Conservation (phyloP, 2,329 filamentous ascomycete species). For the Pseudogymnoascus sp. region DNA sequence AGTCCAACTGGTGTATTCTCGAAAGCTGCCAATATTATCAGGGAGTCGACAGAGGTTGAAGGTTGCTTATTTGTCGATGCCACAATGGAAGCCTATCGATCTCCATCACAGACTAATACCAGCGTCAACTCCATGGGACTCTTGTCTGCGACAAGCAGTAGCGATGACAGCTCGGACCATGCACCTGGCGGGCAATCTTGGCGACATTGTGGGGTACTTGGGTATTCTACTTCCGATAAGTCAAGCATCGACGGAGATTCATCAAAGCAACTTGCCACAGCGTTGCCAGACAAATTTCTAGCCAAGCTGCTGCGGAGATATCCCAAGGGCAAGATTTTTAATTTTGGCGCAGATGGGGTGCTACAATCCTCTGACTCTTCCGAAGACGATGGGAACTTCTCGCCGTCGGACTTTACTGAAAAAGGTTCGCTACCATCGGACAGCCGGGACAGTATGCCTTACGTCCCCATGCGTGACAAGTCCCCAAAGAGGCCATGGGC, state of each 20-base stretch:
- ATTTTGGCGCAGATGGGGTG: conserved; percentile 24
- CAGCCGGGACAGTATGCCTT: neutral
- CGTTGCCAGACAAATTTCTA: conserved; percentile 21
- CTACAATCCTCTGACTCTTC: conserved; percentile 22
- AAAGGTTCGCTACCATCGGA: neutral
- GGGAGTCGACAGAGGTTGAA: conserved; percentile 25
- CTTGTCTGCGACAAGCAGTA: conserved; percentile 16
- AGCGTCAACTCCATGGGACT: neutral
- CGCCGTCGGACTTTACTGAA: neutral
- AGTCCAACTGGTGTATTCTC: conserved; percentile 21
- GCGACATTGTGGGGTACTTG: conserved; percentile 16
- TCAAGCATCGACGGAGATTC: conserved; percentile 22
- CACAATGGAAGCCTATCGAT: conserved; percentile 6
- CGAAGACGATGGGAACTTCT: neutral
- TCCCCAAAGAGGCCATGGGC: neutral
- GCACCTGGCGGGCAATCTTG: neutral
- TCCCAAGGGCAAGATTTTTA: conserved; percentile 26
- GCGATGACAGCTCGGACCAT: conserved; percentile 18
- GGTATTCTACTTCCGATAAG: conserved; percentile 22
- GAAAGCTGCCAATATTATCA: conserved; percentile 25
- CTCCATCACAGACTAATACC: neutral
- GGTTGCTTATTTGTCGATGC: conserved; percentile 26
- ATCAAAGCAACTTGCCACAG: conserved; percentile 15
- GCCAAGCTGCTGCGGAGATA: conserved; percentile 24
- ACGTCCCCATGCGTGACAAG: neutral